Evolutionary conservation across 2,329 filamentous ascomycete genomes (phyloP).

Genomic region (Pseudocercospora cruenta): DNA sequence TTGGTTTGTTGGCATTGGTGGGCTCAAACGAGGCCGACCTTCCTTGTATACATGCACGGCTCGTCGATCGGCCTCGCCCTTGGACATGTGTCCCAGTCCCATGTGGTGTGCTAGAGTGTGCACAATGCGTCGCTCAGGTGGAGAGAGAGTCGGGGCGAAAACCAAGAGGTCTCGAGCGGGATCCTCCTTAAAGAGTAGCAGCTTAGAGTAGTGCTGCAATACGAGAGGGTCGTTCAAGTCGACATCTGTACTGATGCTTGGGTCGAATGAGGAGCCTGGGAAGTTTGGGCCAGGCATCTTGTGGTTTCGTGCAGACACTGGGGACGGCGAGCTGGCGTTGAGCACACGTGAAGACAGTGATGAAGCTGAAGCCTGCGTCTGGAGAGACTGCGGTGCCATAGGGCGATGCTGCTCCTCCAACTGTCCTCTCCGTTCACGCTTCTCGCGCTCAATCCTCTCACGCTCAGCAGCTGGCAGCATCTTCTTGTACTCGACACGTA

Average conservation of each 20-base stretch:
- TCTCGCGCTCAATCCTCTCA: constrained; percentile 94
- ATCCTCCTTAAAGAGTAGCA: constrained; percentile 86
- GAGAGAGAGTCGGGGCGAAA: constrained; percentile 79
- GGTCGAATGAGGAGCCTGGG: constrained; percentile 34
- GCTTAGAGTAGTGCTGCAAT: constrained; percentile 85
- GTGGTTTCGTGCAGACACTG: constrained; percentile 62
- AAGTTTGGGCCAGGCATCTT: constrained; percentile 42
- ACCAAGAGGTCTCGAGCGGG: constrained; percentile 76
- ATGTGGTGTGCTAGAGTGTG: constrained; percentile 96
- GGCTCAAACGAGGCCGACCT: constrained; percentile 61
- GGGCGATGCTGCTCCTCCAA: constrained; percentile 94
- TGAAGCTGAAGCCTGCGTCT: constrained; percentile 84
- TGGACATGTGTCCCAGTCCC: constrained; percentile 86
- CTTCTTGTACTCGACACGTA: constrained; percentile 98
- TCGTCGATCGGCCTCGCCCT: constrained; percentile 82
- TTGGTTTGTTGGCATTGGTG: constrained; percentile 64
- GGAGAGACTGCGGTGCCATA: constrained; percentile 66
- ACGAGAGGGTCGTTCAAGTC: constrained; percentile 91
- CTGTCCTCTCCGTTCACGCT: constrained; percentile 92
- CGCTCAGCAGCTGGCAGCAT: constrained; percentile 95
- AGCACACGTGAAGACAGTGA: constrained; percentile 66
- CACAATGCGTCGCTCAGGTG: constrained; percentile 83
- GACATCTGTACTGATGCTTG: constrained; percentile 58
- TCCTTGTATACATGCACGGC: constrained; percentile 88
- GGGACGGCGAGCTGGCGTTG: constrained; percentile 64